Conservation (phyloP, 106 monocot genomes). For the Vanilla planifolia region DNA sequence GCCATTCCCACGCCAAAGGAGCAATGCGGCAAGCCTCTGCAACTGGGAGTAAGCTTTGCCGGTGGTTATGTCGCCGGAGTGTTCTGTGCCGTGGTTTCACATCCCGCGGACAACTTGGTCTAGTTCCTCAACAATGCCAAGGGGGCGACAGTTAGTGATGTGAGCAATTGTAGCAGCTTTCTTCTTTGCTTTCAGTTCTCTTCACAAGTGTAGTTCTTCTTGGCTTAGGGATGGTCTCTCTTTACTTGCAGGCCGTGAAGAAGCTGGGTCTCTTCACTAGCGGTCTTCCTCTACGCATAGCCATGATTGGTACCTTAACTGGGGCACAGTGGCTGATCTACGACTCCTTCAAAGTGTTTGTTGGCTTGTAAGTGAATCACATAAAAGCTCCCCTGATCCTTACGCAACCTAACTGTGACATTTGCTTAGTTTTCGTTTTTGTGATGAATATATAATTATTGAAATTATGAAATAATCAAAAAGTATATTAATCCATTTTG, state of each 20-base stretch:
- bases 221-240: neutral
- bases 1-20: neutral
- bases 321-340: slow-evolving; percentile 38
- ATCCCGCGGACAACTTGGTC: slow-evolving; percentile 45
- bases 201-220: neutral
- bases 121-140: slow-evolving; percentile 47
- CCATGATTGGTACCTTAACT: slow-evolving; percentile 39
- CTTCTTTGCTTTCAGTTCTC: neutral
- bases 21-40: neutral
- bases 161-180: slow-evolving; percentile 8
- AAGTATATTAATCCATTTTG: too few species aligned
- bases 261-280: slow-evolving; percentile 42
- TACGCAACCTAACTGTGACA: too few species aligned
- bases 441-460: too few species aligned
- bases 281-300: slow-evolving; percentile 36
- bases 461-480: too few species aligned
- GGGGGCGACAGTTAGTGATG: slow-evolving; percentile 38
- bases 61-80: slow-evolving; percentile 19
- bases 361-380: slow-evolving; percentile 40
- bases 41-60: slow-evolving; percentile 2
- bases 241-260: slow-evolving; percentile 23
- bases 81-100: slow-evolving; percentile 45
- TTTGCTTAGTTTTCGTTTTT: too few species aligned
- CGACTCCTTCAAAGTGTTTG: slow-evolving; percentile 38
- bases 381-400: too few species aligned